Conservation (phyloP, 2,329 filamentous ascomycete species). For the Xylariaceae sp. region DNA sequence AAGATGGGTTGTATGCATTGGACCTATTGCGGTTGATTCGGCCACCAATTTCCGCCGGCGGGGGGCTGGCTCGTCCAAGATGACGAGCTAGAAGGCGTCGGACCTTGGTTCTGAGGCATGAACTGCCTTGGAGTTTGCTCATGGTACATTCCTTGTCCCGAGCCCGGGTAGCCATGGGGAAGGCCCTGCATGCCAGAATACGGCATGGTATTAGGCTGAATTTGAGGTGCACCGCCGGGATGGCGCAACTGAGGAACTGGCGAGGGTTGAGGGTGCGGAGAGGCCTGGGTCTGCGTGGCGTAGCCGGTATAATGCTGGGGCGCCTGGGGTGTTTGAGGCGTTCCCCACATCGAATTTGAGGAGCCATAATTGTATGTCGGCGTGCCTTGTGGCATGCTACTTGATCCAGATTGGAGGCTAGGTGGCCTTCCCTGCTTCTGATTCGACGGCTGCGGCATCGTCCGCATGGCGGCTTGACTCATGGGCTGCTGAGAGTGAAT, state of each 20-base stretch:
- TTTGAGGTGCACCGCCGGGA: slow-evolving; percentile 46
- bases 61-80: slow-evolving; percentile 55
- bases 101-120: slow-evolving; percentile 57
- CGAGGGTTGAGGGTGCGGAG: slow-evolving; percentile 49
- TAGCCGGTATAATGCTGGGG: slow-evolving; percentile 52
- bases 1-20: neutral
- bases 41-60: slow-evolving; percentile 52
- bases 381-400: slow-evolving; percentile 45
- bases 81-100: slow-evolving; percentile 46
- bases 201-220: slow-evolving; percentile 51
- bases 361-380: slow-evolving; percentile 59
- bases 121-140: slow-evolving; percentile 62
- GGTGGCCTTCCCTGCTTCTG: slow-evolving; percentile 64
- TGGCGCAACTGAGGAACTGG: slow-evolving; percentile 57
- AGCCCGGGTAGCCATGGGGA: slow-evolving; percentile 51
- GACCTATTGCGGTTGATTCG: slow-evolving; percentile 42
- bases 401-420: slow-evolving; percentile 49
- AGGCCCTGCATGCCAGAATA: slow-evolving; percentile 60
- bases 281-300: slow-evolving; percentile 44
- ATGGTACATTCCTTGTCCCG: slow-evolving; percentile 53
- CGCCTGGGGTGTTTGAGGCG: slow-evolving; percentile 57
- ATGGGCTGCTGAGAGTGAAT: slow-evolving; percentile 66
- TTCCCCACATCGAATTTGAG: slow-evolving; percentile 55
- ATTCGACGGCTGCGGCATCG: slow-evolving; percentile 56
- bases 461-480: slow-evolving; percentile 65